Evolutionary conservation across 2,329 filamentous ascomycete genomes (phyloP), one percentile per base, ranked within the genome.

Genomic region (Didymella sp.): DNA sequence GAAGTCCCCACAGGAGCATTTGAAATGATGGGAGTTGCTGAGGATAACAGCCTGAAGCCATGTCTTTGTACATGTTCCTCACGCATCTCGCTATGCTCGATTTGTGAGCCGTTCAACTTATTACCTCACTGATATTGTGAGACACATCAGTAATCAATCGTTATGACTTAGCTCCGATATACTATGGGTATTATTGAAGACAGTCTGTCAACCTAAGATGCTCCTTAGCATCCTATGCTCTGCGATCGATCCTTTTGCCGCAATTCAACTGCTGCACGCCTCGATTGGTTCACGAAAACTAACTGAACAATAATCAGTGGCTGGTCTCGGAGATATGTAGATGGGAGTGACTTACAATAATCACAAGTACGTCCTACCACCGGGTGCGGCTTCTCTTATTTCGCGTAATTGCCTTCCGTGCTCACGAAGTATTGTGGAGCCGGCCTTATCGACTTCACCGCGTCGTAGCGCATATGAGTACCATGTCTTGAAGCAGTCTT

Each of bases 401-500:
- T 69, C 62, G 19, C 57, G 61, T 50, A 72, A 40, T 49, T 69
- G 56, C 49, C 57, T 69, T 15, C 62, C 62, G 47, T 73, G 67
- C 31, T 72, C 66, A n/a, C 62, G 54, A 1, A 70, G 48, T 1
- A 45, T 60, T 44, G 66, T 66, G 12, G 64, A 37, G 3, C 42
- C 57, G 1, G 63, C 56, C 50, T 70, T 72, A 3, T 49, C 51
- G 2, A 53, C 63, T 50, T 69, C 70, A 2, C 69, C 68, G 22
- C 63, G 45, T 13, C 66, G 61, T 12, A 75, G 57, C 2, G 68
- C 72, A 55, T 74, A 74, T 4, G 73, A 73, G 51, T 75, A 75
- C 73, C 73, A 75, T 0, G 73, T 75, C 54, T 74, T 74, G 59
- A 73, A 72, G 37, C 68, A 74, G 15, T 75, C 70, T 56, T 74